Evolutionary conservation across 2,329 filamentous ascomycete genomes (phyloP).

Genomic region (Immersiporthe knoxdaviesiana): DNA sequence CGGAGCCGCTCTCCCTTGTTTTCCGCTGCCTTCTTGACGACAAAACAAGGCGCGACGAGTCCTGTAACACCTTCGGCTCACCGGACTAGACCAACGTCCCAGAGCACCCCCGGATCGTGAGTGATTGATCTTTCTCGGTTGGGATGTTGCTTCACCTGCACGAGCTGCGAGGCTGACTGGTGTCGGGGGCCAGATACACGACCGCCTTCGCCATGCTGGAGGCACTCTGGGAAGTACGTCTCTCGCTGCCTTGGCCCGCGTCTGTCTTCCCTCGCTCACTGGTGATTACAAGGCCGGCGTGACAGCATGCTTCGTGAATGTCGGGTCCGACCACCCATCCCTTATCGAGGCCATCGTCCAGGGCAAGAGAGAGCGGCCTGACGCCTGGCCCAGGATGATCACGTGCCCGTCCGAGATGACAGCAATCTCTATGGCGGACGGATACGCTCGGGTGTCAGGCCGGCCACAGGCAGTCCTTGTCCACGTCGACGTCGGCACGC

Average conservation of each 20-base stretch:
- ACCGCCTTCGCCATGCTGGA: slow-evolving; percentile 5
- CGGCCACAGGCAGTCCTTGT: slow-evolving; percentile 73
- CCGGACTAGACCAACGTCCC: not conserved
- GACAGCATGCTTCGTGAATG: slow-evolving; percentile 60
- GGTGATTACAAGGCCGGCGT: slow-evolving; percentile 46
- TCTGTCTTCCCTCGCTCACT: slow-evolving; percentile 1
- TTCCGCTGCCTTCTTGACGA: too few relatives aligned
- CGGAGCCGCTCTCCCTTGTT: too few relatives aligned
- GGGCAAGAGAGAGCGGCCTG: slow-evolving; percentile 66
- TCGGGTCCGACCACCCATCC: slow-evolving; percentile 66
- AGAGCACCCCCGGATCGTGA: not conserved
- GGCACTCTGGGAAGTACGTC: slow-evolving; percentile 16
- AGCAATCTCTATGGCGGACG: slow-evolving; percentile 76
- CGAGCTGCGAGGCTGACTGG: not conserved
- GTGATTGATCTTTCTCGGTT: not conserved
- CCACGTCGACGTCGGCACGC: slow-evolving; percentile 78
- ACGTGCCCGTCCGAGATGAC: slow-evolving; percentile 70
- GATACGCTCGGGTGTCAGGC: slow-evolving; percentile 68
- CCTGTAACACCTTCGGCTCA: too few relatives aligned
- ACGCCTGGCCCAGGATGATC: slow-evolving; percentile 66
- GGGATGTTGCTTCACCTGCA: not conserved
- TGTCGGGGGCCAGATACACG: not conserved
- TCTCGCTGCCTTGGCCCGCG: not conserved
- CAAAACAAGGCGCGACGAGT: too few relatives aligned
- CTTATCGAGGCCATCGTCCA: slow-evolving; percentile 76